Evolutionary conservation across 2,329 filamentous ascomycete genomes (phyloP).

Genomic region (Fusarium burgessii): DNA sequence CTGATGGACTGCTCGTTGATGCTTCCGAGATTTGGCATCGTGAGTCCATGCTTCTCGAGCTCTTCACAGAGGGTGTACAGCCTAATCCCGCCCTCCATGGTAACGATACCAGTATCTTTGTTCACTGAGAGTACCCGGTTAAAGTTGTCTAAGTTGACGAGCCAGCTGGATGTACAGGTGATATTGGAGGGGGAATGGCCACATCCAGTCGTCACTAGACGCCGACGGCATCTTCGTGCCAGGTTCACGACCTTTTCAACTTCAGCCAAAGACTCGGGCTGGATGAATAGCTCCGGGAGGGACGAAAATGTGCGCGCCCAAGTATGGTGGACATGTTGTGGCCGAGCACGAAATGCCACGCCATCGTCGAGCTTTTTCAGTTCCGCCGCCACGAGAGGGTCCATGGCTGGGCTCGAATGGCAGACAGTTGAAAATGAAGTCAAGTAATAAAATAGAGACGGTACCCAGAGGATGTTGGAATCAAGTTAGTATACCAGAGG

Average conservation of each 20-base stretch:
- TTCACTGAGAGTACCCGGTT: constrained; percentile 79
- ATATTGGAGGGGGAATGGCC: constrained; percentile 93
- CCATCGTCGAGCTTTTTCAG: constrained; percentile 50
- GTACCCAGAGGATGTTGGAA: constrained; percentile 11
- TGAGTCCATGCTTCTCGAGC: constrained; percentile 80
- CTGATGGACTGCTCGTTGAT: constrained; percentile 96
- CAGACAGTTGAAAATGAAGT: neutral
- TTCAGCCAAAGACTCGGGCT: constrained; percentile 81
- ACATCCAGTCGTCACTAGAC: constrained; percentile 87
- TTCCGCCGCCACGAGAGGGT: constrained; percentile 53
- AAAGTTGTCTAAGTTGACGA: constrained; percentile 91
- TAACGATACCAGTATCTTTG: constrained; percentile 72
- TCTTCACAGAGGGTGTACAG: constrained; percentile 78
- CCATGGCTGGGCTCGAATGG: constrained; percentile 47
- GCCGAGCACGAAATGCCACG: constrained; percentile 80
- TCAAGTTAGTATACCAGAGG: constrained; percentile 25
- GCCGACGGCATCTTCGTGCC: constrained; percentile 82
- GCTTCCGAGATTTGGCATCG: constrained; percentile 91
- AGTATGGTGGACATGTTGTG: constrained; percentile 83
- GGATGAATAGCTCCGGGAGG: constrained; percentile 89
- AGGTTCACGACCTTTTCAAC: constrained; percentile 86
- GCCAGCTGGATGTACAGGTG: constrained; percentile 94
- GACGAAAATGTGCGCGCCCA: constrained; percentile 96
- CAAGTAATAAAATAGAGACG: neutral
- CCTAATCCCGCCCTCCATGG: constrained; percentile 89